These are phyloP conservation scores for Lactarius hatsudake DNA, from an alignment of 768 basidiomycete genomes.

Conservation along the genomic window DNA sequence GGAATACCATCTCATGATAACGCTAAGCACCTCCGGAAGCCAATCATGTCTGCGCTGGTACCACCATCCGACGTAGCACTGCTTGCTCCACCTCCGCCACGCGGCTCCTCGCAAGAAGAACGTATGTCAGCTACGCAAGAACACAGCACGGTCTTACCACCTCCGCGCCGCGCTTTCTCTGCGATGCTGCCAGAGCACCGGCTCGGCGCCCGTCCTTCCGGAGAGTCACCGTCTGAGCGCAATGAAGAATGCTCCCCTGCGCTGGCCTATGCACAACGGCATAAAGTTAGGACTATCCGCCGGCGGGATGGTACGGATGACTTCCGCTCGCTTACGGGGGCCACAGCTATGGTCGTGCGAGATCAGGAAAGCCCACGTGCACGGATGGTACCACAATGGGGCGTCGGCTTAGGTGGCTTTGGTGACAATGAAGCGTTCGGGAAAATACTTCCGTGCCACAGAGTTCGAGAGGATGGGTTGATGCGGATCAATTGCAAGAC, in stretches of 20 bases:
- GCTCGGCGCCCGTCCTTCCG: conserved; percentile 43
- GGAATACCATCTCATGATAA: conserved; percentile 48
- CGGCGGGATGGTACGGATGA: conserved; percentile 82
- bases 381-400: conserved; percentile 35
- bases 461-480: conserved; percentile 91
- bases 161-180: conserved; percentile 70
- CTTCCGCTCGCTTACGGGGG: conserved; percentile 70
- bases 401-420: conserved; percentile 75
- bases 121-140: conserved; percentile 17
- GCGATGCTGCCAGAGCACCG: conserved; percentile 53
- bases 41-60: conserved; percentile 63
- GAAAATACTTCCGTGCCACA: conserved; percentile 91
- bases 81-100: conserved; percentile 40
- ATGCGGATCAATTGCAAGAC: conserved; percentile 85
- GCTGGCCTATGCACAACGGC: conserved; percentile 74
- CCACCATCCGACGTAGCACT: conserved; percentile 41
- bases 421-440: conserved; percentile 91
- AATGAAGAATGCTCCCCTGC: conserved; percentile 74
- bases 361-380: conserved; percentile 28
- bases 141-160: conserved; percentile 37
- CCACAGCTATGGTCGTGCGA: conserved; percentile 38
- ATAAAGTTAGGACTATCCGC: conserved; percentile 72
- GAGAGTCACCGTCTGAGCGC: conserved; percentile 46
- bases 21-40: conserved; percentile 61
- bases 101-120: conserved; percentile 31